phyloP scores from a whole-genome alignment of 2,329 filamentous ascomycete species.

The Chaetomium strumarium region DNA sequence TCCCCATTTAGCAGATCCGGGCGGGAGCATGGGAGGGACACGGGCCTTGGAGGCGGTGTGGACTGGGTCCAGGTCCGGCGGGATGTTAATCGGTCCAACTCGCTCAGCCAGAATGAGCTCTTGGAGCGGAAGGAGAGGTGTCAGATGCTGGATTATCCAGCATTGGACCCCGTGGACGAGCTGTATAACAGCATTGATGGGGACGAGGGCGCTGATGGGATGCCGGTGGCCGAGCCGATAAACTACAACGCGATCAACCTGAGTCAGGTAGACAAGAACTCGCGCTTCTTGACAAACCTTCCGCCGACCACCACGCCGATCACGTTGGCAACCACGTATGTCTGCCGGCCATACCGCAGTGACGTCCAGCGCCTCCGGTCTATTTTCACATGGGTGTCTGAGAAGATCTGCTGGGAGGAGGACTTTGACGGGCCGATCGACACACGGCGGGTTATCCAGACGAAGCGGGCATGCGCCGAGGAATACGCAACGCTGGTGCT shows the following conservation, averaged over 20 bases:
- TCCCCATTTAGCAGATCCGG: conserved; percentile 24
- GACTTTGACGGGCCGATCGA: conserved; percentile 84
- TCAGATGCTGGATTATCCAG: conserved; percentile 88
- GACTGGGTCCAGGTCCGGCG: conserved; percentile 98
- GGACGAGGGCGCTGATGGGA: conserved; percentile 80
- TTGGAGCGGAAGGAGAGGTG: conserved; percentile 81
- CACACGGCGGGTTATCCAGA: conserved; percentile 75
- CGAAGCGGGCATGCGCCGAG: conserved; percentile 75
- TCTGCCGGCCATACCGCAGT: conserved; percentile 89
- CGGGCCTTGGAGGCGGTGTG: conserved; percentile 58
- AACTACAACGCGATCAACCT: conserved; percentile 79
- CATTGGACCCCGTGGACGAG: conserved; percentile 84
- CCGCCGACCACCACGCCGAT: conserved; percentile 77
- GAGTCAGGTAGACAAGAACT: conserved; percentile 88
- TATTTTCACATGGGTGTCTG: conserved; percentile 97
- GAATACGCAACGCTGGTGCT: conserved; percentile 84
- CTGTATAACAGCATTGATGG: conserved; percentile 80
- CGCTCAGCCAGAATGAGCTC: conserved; percentile 81
- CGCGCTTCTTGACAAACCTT: conserved; percentile 78
- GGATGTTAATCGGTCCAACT: conserved; percentile 93
- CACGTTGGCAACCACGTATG: conserved; percentile 80
- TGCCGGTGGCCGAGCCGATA: conserved; percentile 72
- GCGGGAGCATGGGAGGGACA: conserved; percentile 59
- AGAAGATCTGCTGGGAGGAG: conserved; percentile 93
- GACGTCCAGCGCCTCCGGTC: conserved; percentile 88